These are phyloP conservation scores for Alternaria conjuncta DNA, from an alignment of 2,329 filamentous ascomycete species.

Conservation along the genomic window DNA sequence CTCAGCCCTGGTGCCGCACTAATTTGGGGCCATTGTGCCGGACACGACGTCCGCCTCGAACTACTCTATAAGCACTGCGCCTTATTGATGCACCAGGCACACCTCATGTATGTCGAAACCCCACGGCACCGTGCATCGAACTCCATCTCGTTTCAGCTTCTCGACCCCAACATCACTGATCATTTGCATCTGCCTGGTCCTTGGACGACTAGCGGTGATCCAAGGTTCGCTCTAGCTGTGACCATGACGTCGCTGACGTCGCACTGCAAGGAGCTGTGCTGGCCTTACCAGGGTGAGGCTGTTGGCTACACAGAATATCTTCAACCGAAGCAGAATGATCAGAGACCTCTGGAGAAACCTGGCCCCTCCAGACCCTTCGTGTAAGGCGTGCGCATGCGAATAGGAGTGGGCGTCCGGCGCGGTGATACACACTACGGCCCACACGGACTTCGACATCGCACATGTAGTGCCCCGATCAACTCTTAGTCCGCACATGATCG, in stretches of 20 bases:
- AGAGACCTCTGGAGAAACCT: background rate
- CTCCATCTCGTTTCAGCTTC: background rate
- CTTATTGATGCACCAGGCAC: background rate
- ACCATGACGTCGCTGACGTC: background rate
- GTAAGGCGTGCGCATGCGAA: background rate
- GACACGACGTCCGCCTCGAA: background rate
- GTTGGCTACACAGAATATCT: background rate
- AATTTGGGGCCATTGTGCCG: constrained; percentile 1
- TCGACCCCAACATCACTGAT: background rate
- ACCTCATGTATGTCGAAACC: background rate
- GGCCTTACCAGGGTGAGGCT: background rate
- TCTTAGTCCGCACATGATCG: background rate
- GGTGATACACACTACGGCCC: background rate
- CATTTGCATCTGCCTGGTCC: background rate
- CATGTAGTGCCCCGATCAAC: background rate
- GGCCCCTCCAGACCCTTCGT: background rate
- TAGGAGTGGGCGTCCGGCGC: background rate
- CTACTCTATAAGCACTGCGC: constrained; percentile 2
- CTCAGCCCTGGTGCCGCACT: constrained; percentile 5
- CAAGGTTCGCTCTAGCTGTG: background rate
- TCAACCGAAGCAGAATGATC: background rate
- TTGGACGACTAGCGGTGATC: background rate
- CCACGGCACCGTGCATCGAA: background rate
- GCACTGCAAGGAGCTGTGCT: background rate
- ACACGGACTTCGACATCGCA: background rate